Conservation (phyloP, 495 filamentous ascomycete genomes). For the Podospora pseudopauciseta region DNA sequence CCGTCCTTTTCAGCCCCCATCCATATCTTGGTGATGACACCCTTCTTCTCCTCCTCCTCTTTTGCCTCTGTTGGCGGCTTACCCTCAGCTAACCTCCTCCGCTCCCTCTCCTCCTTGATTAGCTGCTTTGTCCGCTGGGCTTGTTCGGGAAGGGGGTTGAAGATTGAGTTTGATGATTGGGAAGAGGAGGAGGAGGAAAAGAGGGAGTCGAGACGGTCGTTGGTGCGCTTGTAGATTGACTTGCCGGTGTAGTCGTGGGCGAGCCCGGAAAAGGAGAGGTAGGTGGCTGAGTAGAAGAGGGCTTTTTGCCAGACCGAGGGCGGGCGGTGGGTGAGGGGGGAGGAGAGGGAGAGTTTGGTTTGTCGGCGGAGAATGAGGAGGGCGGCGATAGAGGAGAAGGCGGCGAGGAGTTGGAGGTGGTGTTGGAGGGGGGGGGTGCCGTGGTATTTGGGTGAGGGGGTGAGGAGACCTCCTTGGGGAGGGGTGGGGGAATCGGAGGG, state of each 20-base stretch:
- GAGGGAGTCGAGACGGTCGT: slow-evolving; percentile 23
- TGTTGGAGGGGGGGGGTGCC: background rate
- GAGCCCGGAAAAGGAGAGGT: slow-evolving; percentile 62
- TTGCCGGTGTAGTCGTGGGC: slow-evolving; percentile 55
- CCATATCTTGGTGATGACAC: slow-evolving; percentile 46
- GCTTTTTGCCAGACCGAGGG: slow-evolving; percentile 43
- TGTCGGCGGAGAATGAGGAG: background rate
- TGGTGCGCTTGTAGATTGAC: slow-evolving; percentile 35
- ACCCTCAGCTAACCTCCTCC: slow-evolving; percentile 30
- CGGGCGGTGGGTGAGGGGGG: background rate
- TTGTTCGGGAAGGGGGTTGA: slow-evolving; percentile 47
- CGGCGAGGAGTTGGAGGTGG: background rate
- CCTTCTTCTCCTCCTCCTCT: slow-evolving; percentile 25
- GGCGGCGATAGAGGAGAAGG: background rate
- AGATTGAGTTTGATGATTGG: background rate
- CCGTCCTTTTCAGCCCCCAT: slow-evolving; percentile 67
- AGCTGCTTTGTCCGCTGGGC: slow-evolving; percentile 52
- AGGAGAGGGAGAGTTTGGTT: background rate
- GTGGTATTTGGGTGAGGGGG: background rate
- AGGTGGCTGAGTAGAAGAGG: slow-evolving; percentile 56
- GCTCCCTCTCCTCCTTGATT: slow-evolving; percentile 22
- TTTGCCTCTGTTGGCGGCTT: slow-evolving; percentile 35
- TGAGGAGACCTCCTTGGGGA: no score
- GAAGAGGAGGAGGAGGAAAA: background rate
- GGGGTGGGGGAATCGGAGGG: background rate